These are phyloP conservation scores for Corymbia citriodora DNA, from an alignment of 441 rosid genomes.

Conservation along the genomic window DNA sequence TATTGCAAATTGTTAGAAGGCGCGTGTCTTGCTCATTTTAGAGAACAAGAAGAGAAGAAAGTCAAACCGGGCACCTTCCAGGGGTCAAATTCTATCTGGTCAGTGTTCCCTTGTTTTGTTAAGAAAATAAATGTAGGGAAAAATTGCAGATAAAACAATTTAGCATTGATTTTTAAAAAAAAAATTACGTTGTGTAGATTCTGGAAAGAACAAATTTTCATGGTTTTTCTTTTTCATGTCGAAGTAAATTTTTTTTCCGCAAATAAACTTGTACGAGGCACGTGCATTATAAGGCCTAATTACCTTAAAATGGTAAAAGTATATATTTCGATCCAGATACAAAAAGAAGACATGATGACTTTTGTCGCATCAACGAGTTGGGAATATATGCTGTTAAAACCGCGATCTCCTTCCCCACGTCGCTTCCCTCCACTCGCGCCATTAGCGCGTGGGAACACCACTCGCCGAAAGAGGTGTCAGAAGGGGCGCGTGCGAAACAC, in stretches of 20 bases:
- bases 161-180: too few relatives aligned
- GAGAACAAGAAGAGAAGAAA: not conserved
- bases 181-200: too few relatives aligned
- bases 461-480: rapidly evolving
- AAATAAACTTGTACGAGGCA: too few relatives aligned
- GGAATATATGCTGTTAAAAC: not conserved
- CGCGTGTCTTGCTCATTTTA: not conserved
- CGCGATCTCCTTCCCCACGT: not conserved
- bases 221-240: too few relatives aligned
- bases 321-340: too few relatives aligned
- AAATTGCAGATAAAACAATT: too few relatives aligned
- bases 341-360: too few relatives aligned
- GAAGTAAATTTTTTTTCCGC: too few relatives aligned
- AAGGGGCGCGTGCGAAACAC: not conserved
- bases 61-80: not conserved
- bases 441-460: not conserved
- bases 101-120: not conserved
- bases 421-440: not conserved
- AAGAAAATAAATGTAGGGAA: not conserved
- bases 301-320: too few relatives aligned
- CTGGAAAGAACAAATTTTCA: too few relatives aligned
- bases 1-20: not conserved
- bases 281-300: too few relatives aligned
- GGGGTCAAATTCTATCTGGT: not conserved
- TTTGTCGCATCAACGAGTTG: too few relatives aligned